Conservation (phyloP, 2,329 filamentous ascomycete genomes). For the Dothistroma pini region DNA sequence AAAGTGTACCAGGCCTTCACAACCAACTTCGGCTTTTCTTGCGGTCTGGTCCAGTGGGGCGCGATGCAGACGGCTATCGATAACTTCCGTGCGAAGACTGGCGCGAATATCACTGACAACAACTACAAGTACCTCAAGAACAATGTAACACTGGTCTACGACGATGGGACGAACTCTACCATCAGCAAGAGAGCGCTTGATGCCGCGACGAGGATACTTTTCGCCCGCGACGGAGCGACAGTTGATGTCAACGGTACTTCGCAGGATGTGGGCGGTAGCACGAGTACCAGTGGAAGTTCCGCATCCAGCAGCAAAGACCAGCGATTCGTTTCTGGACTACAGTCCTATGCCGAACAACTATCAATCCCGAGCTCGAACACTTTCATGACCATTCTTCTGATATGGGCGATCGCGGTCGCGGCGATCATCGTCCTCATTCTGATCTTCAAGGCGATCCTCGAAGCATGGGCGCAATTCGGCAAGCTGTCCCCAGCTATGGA, state of each 20-base stretch:
- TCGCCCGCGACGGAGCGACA: constrained; percentile 32
- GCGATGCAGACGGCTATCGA: constrained; percentile 78
- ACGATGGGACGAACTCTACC: constrained; percentile 46
- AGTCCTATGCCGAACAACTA: constrained; percentile 78
- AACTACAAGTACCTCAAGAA: constrained; percentile 73
- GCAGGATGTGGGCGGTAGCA: constrained; percentile 24
- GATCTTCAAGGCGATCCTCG: constrained; percentile 85
- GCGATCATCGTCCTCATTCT: constrained; percentile 81
- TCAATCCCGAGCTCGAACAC: constrained; percentile 84
- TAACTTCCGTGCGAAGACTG: constrained; percentile 72
- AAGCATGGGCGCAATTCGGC: constrained; percentile 85
- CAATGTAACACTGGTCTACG: constrained; percentile 71
- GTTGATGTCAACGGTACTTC: constrained; percentile 43
- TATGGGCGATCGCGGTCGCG: constrained; percentile 83
- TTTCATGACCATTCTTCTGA: constrained; percentile 89
- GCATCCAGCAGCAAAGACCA: constrained; percentile 44
- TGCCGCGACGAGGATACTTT: constrained; percentile 20
- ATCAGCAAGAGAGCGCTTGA: constrained; percentile 36
- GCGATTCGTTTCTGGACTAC: constrained; percentile 67
- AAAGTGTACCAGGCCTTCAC: constrained; percentile 83
- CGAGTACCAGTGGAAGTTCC: constrained; percentile 27
- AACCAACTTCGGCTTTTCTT: constrained; percentile 91
- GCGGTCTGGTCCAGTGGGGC: constrained; percentile 79
- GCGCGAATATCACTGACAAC: constrained; percentile 79
- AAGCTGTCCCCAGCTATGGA: constrained; percentile 75